Conservation (phyloP, 352 stramenopile genomes). For the Phytophthora fragariae region DNA sequence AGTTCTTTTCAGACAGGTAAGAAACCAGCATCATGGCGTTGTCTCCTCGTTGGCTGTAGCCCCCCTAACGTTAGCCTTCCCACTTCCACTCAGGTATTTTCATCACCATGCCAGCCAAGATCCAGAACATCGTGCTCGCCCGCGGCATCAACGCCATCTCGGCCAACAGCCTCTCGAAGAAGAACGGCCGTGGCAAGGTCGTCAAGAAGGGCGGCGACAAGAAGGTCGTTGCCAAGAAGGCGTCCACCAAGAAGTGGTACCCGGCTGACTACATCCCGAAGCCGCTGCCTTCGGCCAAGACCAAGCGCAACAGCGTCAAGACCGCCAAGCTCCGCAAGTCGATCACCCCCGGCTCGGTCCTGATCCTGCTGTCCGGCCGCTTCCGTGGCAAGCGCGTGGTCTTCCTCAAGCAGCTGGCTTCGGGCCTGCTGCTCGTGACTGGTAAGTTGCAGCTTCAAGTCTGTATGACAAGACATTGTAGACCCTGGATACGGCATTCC, state of each 20-base stretch:
- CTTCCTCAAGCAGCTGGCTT: constrained; percentile 97
- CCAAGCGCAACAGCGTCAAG: constrained; percentile 82
- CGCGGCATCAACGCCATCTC: constrained; percentile 85
- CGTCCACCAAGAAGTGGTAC: constrained; percentile 78
- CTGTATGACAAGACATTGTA: not conserved
- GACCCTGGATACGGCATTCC: constrained; percentile 39
- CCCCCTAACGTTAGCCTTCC: not conserved
- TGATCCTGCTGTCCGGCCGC: constrained; percentile 97
- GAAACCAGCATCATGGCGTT: constrained; percentile 10
- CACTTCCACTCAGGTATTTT: constrained; percentile 51
- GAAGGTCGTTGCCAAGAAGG: constrained; percentile 66
- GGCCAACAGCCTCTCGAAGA: constrained; percentile 64
- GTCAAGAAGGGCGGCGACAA: constrained; percentile 70
- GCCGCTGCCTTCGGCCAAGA: constrained; percentile 71
- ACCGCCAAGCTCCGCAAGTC: constrained; percentile 94
- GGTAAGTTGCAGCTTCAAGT: constrained; percentile 53
- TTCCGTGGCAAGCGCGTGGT: constrained; percentile 99
- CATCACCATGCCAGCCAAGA: constrained; percentile 64
- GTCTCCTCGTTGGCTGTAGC: not conserved
- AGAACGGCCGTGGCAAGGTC: constrained; percentile 69
- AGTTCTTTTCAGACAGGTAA: constrained; percentile 80
- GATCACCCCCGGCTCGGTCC: constrained; percentile 97
- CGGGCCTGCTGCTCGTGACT: constrained; percentile 96
- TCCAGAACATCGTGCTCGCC: constrained; percentile 72
- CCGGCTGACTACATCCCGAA: constrained; percentile 74